Base-by-base conservation (phyloP, 2,329 filamentous ascomycete species). In the Fusarium algeriense region DNA sequence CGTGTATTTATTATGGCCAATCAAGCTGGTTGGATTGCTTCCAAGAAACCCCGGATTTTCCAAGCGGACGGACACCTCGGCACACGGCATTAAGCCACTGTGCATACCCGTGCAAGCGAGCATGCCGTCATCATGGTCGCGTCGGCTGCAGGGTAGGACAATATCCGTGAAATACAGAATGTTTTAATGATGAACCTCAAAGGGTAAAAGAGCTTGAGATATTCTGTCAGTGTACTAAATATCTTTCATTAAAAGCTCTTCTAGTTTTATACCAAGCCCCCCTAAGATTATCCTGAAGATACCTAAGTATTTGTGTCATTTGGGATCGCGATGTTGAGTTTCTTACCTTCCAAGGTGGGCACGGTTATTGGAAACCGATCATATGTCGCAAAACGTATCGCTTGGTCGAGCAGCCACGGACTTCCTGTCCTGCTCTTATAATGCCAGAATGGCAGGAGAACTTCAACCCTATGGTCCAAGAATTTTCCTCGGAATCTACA, bases 1-100 rank as follows among this genome's bases (percentile, higher is more conserved):
- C 68, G 49, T 71, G 52, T n/a, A n/a, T n/a, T n/a, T n/a, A n/a
- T n/a, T n/a, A n/a, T 6, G 40, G 41, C 69, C 69, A 71, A 71
- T 72, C 55, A 67, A 5, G 17, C 35, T 6, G 35, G n/a, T 14
- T 7, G 48, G 38, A 60, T 53, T 26, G 45, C 45, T 69, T 60
- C 55, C 60, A 67, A 64, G 45, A 32, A 55, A 71, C 69, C 64
- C 67, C 67, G 48, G 66, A 66, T 65, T 60, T 68, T 62, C 56
- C 19, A 56, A 40, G 61, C 5, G 59, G 61, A 50, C 41, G 19
- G 38, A 46, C 50, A 60, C 56, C 38, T 66, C 59, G 50, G 64
- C 45, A 60, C 60, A 45, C 53, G 49, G 28, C 37, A 64, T 46
- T 55, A 46, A 43, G 35, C 20, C 40, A 37, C 20, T 13, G 41